These are phyloP conservation scores for Penicillium waksmanii DNA, from an alignment of 495 filamentous ascomycete genomes.

Conservation along the genomic window DNA sequence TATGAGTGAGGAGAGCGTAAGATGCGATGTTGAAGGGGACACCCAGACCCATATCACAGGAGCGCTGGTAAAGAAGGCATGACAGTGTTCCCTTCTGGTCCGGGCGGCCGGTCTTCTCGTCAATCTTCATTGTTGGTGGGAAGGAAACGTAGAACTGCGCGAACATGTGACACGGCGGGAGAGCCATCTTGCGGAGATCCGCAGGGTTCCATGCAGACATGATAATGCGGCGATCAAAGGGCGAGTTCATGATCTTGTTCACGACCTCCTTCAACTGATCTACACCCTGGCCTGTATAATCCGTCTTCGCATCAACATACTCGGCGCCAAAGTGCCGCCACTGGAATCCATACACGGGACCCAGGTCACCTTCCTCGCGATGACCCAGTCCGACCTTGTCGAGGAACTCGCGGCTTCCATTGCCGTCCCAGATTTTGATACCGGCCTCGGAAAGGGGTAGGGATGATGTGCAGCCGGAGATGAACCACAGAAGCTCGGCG, in stretches of 20 bases:
- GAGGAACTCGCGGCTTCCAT: conserved; percentile 86
- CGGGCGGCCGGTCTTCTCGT: conserved; percentile 41
- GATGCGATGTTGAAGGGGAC: conserved; percentile 97
- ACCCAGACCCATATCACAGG: conserved; percentile 94
- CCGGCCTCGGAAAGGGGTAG: conserved; percentile 71
- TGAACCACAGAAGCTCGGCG: conserved; percentile 96
- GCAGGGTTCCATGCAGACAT: conserved; percentile 91
- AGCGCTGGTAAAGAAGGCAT: conserved; percentile 90
- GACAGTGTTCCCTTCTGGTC: conserved; percentile 66
- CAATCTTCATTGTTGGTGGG: conserved; percentile 49
- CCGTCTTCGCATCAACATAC: conserved; percentile 75
- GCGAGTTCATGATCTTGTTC: conserved; percentile 75
- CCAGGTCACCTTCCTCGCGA: conserved; percentile 84
- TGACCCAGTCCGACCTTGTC: conserved; percentile 79
- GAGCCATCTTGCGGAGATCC: conserved; percentile 85
- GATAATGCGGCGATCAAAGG: conserved; percentile 88
- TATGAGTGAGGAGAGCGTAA: conserved; percentile 91
- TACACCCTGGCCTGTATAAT: conserved; percentile 87
- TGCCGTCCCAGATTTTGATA: conserved; percentile 98
- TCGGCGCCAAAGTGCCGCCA: conserved; percentile 97
- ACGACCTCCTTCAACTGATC: conserved; percentile 91
- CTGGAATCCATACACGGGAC: conserved; percentile 97
- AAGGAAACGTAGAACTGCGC: conserved; percentile 96
- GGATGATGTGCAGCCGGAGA: conserved; percentile 80
- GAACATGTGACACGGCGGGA: conserved; percentile 99